Evolutionary conservation across 192 early-diverging fungal species (phyloP).

Genomic region (Dissophora ornata): DNA sequence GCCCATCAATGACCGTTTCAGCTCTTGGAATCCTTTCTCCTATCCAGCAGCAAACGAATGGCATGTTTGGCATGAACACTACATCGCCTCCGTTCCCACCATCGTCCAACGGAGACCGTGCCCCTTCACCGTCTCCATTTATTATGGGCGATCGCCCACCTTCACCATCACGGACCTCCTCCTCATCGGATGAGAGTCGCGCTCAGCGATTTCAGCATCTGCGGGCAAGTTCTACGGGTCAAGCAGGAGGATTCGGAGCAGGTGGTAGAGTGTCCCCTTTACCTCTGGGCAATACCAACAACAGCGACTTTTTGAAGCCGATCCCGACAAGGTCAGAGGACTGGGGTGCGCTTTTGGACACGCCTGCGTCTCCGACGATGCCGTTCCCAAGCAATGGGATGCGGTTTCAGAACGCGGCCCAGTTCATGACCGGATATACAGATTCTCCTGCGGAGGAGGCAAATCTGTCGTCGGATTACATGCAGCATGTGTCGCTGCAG

Average conservation of each 20-base stretch:
- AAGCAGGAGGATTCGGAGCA: background rate
- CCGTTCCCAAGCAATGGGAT: background rate
- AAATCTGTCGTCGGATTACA: conserved; percentile 16
- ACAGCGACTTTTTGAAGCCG: conserved; percentile 9
- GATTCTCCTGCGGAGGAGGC: conserved; percentile 42
- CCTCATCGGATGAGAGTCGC: conserved; percentile 19
- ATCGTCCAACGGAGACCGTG: background rate
- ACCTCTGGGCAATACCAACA: conserved; percentile 9
- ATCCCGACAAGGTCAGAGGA: conserved; percentile 37
- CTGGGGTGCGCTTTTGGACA: conserved; percentile 33
- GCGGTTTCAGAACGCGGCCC: conserved; percentile 3
- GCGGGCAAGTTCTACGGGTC: conserved; percentile 7
- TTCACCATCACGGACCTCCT: conserved; percentile 2
- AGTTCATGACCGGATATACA: conserved; percentile 25
- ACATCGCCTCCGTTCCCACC: conserved; percentile 7
- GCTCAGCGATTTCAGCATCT: conserved; percentile 14
- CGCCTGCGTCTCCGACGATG: conserved; percentile 19
- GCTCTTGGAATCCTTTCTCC: conserved; percentile 24
- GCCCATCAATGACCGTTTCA: conserved; percentile 20
- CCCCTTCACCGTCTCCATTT: background rate
- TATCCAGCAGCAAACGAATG: background rate
- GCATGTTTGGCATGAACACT: background rate
- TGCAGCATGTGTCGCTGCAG: conserved; percentile 31
- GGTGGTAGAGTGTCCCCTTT: conserved; percentile 21
- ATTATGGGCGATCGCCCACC: background rate